Evolutionary conservation across 2,329 filamentous ascomycete species (phyloP).

Genomic region (Corynespora cassiicola): DNA sequence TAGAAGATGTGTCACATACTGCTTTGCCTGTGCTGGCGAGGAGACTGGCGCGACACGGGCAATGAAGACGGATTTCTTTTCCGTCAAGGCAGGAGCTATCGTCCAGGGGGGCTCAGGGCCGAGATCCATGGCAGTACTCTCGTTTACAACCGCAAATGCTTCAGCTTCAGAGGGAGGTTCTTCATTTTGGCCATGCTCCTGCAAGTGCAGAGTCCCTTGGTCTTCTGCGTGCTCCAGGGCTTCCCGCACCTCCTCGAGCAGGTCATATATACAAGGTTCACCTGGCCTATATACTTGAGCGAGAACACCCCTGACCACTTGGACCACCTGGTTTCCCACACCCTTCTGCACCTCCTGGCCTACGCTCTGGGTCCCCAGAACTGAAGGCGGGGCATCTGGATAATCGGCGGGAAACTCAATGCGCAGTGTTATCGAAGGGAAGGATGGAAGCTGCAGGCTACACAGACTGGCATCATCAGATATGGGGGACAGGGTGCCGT

Average conservation of each 20-base stretch:
- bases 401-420: slow-evolving; percentile 77
- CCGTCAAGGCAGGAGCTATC: slow-evolving; percentile 74
- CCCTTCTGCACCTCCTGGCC: slow-evolving; percentile 72
- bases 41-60: slow-evolving; percentile 75
- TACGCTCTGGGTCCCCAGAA: slow-evolving; percentile 81
- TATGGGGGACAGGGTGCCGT: slow-evolving; percentile 61
- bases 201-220: slow-evolving; percentile 30
- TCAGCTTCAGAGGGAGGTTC: slow-evolving; percentile 7
- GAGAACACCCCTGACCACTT: slow-evolving; percentile 71
- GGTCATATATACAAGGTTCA: slow-evolving; percentile 85
- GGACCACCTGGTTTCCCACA: slow-evolving; percentile 74
- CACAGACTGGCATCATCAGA: slow-evolving; percentile 36
- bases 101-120: slow-evolving; percentile 69
- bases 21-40: slow-evolving; percentile 73
- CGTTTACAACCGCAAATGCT: not conserved
- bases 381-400: slow-evolving; percentile 73
- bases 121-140: slow-evolving; percentile 24
- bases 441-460: slow-evolving; percentile 70
- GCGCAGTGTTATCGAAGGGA: slow-evolving; percentile 59
- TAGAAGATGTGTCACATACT: slow-evolving; percentile 76
- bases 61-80: slow-evolving; percentile 88
- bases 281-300: slow-evolving; percentile 73
- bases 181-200: slow-evolving; percentile 22
- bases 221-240: slow-evolving; percentile 57
- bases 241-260: slow-evolving; percentile 72